Percentiles rank a stretch among this genome's conserved stretches.
phyloP scores from a whole-genome alignment of 2,329 filamentous ascomycete species.

The Byssothecium circinans region DNA sequence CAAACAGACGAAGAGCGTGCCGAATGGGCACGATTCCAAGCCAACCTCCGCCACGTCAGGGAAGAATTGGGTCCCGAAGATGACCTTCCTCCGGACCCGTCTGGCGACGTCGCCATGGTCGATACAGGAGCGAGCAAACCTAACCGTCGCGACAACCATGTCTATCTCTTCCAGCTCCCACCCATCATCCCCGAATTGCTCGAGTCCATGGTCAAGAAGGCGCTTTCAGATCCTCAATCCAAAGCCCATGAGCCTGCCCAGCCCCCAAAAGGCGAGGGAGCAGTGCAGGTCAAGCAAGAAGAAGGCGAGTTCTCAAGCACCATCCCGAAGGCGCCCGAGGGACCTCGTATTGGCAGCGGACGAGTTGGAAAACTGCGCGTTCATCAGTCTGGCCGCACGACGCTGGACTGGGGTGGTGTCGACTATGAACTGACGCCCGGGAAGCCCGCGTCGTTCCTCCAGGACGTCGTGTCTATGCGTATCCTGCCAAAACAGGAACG shows the following conservation, averaged over 20 bases:
- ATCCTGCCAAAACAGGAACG: slow-evolving; percentile 40
- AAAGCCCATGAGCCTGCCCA: slow-evolving; percentile 13
- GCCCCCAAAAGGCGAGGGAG: slow-evolving; percentile 17
- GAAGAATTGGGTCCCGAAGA: slow-evolving; percentile 50
- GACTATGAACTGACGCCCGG: slow-evolving; percentile 61
- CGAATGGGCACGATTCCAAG: slow-evolving; percentile 53
- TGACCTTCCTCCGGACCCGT: slow-evolving; percentile 33
- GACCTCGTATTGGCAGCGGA: slow-evolving; percentile 52
- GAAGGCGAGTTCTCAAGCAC: slow-evolving; percentile 33
- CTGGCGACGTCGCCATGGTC: slow-evolving; percentile 47
- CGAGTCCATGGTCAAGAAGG: slow-evolving; percentile 41
- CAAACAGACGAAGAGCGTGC: slow-evolving; percentile 57
- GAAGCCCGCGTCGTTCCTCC: slow-evolving; percentile 59
- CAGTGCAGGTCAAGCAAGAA: slow-evolving; percentile 31
- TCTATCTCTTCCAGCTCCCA: slow-evolving; percentile 67
- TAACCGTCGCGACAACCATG: slow-evolving; percentile 52
- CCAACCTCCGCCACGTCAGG: slow-evolving; percentile 50
- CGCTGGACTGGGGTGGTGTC: slow-evolving; percentile 65
- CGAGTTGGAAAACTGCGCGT: slow-evolving; percentile 63
- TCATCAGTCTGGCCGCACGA: slow-evolving; percentile 63
- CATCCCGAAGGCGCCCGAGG: slow-evolving; percentile 14
- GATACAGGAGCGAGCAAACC: slow-evolving; percentile 22
- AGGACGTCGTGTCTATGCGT: slow-evolving; percentile 57
- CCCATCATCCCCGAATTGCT: slow-evolving; percentile 62
- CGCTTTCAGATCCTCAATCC: slow-evolving; percentile 18